phyloP scores from a whole-genome alignment of 805 yeast species.

The Saccharomycopsis schoenii region DNA sequence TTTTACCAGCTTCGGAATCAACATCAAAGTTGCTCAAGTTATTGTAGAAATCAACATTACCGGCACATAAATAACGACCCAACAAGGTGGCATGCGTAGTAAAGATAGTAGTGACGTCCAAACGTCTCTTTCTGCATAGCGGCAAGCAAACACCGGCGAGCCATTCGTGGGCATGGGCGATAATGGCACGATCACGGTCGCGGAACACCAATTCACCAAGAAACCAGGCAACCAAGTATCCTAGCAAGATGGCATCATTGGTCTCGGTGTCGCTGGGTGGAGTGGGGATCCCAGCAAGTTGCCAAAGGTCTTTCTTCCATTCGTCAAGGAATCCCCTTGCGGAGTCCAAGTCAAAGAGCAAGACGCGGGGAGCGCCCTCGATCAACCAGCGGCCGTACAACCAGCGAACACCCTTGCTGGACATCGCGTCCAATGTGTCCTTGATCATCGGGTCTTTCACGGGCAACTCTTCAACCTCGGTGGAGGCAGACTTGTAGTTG shows the following conservation, averaged over 20 bases:
- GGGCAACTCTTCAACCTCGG: slow-evolving; percentile 71
- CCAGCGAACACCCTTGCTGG: slow-evolving; percentile 68
- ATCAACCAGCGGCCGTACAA: slow-evolving; percentile 94
- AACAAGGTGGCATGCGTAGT: slow-evolving; percentile 95
- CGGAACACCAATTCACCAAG: slow-evolving; percentile 84
- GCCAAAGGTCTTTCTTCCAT: slow-evolving; percentile 94
- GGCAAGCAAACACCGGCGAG: slow-evolving; percentile 95
- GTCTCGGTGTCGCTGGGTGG: slow-evolving; percentile 85
- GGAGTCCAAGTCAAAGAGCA: slow-evolving; percentile 76
- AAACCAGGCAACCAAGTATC: slow-evolving; percentile 95
- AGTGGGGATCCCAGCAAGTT: slow-evolving; percentile 81
- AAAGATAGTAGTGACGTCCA: slow-evolving; percentile 90
- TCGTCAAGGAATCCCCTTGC: slow-evolving; percentile 66
- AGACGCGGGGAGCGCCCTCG: slow-evolving; percentile 94
- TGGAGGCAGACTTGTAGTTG: slow-evolving; percentile 61
- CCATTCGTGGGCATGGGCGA: slow-evolving; percentile 97
- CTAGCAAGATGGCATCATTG: slow-evolving; percentile 85
- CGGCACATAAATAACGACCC: slow-evolving; percentile 94
- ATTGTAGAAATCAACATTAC: slow-evolving; percentile 91
- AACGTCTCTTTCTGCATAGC: slow-evolving; percentile 78
- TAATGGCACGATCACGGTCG: slow-evolving; percentile 80
- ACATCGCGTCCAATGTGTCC: slow-evolving; percentile 67
- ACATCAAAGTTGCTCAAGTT: slow-evolving; percentile 84
- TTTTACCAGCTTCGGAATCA: slow-evolving; percentile 94
- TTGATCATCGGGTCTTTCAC: slow-evolving; percentile 43